Evolutionary conservation across 148 eudicot genomes (phyloP).

Genomic region (Dysphania ambrosioides): DNA sequence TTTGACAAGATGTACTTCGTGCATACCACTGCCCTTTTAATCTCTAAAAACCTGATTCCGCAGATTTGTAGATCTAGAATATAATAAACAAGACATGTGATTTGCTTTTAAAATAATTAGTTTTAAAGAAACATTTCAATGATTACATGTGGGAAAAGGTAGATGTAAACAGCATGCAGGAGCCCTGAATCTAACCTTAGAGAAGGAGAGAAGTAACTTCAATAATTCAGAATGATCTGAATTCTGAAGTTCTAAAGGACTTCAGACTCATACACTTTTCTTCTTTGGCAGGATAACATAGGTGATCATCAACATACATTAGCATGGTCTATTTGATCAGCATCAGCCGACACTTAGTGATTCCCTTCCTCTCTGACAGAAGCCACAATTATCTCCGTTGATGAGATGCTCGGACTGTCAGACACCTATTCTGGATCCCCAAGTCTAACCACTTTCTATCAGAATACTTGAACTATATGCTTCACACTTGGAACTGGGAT

Average conservation of each 20-base stretch:
- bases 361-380: conserved; percentile 14
- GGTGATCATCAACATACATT: neutral
- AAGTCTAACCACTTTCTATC: conserved; percentile 16
- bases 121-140: neutral
- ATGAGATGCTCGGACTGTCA: conserved; percentile 7
- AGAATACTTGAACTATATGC: conserved; percentile 39
- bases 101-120: neutral
- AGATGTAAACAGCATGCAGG: too few species aligned
- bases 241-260: too few species aligned
- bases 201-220: too few species aligned
- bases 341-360: conserved; percentile 28
- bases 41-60: neutral
- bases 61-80: neutral
- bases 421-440: conserved; percentile 45
- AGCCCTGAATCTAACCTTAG: too few species aligned
- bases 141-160: too few species aligned
- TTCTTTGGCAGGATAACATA: too few species aligned
- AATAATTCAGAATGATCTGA: too few species aligned
- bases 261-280: too few species aligned
- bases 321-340: conserved; percentile 19
- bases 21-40: neutral
- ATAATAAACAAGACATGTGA: neutral
- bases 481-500: conserved; percentile 51
- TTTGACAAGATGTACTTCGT: neutral
- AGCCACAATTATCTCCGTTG: conserved; percentile 15